Base-by-base conservation (phyloP, 1,139 yeast species). In the Scheffersomyces titani region DNA sequence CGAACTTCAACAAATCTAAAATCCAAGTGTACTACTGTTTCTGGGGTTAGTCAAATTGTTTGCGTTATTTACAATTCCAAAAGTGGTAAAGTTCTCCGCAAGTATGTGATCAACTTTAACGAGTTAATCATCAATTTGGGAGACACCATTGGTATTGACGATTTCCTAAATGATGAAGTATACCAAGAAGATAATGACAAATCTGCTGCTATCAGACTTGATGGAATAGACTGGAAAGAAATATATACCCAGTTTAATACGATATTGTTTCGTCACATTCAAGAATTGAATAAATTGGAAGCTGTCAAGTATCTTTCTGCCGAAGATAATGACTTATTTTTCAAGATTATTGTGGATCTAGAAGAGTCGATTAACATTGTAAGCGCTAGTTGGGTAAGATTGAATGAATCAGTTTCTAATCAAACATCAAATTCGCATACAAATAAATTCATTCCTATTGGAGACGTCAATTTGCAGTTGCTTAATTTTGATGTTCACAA, bases 381-480 rank as follows among this genome's bases (percentile, higher is more conserved):
- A 3, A 51, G 51, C 47, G 51, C 62, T 1, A 63, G 65, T 51
- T 74, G 77, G 77, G 66, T 72, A 7, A 61, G 70, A 62, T 55
- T 71, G 7, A 58, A 48, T 16, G 47, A 51, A 5, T 54, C 57
- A n/a, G 11, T 55, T 16, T 47, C 58, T 19, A 50, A 50, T 54
- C 20, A 44, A 22, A 16, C 44, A 9, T 20, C 24, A 6, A 44
- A 16, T 16, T 20, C 18, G 16, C 19, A 19, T 6, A 20, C 18
- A 13, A 44, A 47, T 5, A 62, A 63, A 47, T 58, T 65, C 36
- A 67, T 67, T 19, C 63, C 76, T 0, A 55, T 78, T 19, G 79
- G 80, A 2, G 78, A 76, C 54, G 73, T 77, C 0, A 72, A 74
- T 53, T 62, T 75, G 16, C 76, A 75, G 3, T 61, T 77, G 22